Base-by-base conservation (phyloP, 2,329 filamentous ascomycete genomes). In the Penicillium sp. region DNA sequence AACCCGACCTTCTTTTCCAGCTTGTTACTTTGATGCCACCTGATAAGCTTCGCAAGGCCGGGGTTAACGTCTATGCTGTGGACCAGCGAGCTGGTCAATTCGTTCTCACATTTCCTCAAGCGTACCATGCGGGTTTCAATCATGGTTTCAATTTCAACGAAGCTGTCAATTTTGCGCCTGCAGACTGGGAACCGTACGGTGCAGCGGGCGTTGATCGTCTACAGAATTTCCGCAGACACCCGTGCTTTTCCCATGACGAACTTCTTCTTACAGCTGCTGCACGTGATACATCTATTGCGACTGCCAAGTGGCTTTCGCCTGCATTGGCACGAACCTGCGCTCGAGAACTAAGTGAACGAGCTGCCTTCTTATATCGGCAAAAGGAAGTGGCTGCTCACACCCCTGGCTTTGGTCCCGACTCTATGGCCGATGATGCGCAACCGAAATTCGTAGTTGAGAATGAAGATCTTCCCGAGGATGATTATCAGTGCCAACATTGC, bases 91-190 rank as follows among this genome's bases (percentile, higher is more conserved):
- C 94, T 27, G 94, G 94, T 5, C 91, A 99, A 68, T 90, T 99
- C 61, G 92, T 99, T 59, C 87, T 99, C 60, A 99, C 94, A 0
- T 99, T 97, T 65, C 94, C 94, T 0, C 90, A 96, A 70, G 94
- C 94, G 0, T 99, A 97, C 65, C 94, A 99, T 70, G 93, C 94
- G 6, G 94, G 94, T 0, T 99, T 99, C 76, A 99, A 99, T 66
- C 94, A 99, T 66, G 94, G 89, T 0, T 99, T 99, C 78, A 99
- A 99, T 70, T 96, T 97, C 74, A 99, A 99, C 64, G 94, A 99
- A 72, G 94, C 94, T 5, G 94, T 99, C 63, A 99, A 99, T 70
- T 99, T 99, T 74, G 94, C 94, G 0, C 94, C 94, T 0, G 81
- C 80, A 27, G 94, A 99, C 65, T 99, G 94, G 94, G 94, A 99